A percentile compares a stretch with the other conserved stretches of the same genome.
Conservation (phyloP, 2,329 filamentous ascomycete species). For the Alternaria gansuensis region DNA sequence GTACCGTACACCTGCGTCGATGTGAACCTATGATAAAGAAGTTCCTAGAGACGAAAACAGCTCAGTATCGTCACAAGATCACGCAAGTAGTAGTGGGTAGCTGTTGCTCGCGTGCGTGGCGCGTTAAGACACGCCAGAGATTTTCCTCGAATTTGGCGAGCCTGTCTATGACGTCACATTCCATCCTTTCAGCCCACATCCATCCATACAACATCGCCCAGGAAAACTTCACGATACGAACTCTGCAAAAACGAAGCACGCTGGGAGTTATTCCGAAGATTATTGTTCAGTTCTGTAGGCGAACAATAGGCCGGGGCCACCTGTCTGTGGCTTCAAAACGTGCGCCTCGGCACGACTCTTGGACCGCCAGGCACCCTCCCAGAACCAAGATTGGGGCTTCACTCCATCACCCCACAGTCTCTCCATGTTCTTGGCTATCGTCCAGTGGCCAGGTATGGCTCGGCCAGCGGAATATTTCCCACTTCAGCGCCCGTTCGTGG, state of each 20-base stretch:
- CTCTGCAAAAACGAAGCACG: rapidly evolving
- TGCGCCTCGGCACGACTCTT: neutral
- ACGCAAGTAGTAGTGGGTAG: neutral
- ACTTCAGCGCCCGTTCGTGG: slow-evolving; percentile 23
- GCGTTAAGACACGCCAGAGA: neutral
- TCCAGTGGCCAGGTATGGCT: slow-evolving; percentile 1
- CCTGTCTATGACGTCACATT: neutral
- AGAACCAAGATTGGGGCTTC: slow-evolving; percentile 1
- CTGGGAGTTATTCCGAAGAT: neutral
- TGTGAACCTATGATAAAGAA: no score
- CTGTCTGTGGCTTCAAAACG: neutral
- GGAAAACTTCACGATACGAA: neutral
- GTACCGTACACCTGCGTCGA: neutral
- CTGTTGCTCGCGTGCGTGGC: neutral
- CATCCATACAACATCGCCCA: neutral
- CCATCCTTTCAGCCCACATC: neutral
- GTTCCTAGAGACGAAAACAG: rapidly evolving
- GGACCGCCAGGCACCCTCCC: neutral
- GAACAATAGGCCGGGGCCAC: neutral
- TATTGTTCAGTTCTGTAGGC: neutral
- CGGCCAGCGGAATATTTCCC: slow-evolving; percentile 20
- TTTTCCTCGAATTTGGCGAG: neutral
- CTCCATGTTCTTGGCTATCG: neutral
- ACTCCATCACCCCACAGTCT: slow-evolving; percentile 8
- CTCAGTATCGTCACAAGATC: neutral